Percentiles rank a stretch among this genome's conserved stretches.
phyloP scores from a whole-genome alignment of 305 asterid genomes.

The Solanum hybrid region DNA sequence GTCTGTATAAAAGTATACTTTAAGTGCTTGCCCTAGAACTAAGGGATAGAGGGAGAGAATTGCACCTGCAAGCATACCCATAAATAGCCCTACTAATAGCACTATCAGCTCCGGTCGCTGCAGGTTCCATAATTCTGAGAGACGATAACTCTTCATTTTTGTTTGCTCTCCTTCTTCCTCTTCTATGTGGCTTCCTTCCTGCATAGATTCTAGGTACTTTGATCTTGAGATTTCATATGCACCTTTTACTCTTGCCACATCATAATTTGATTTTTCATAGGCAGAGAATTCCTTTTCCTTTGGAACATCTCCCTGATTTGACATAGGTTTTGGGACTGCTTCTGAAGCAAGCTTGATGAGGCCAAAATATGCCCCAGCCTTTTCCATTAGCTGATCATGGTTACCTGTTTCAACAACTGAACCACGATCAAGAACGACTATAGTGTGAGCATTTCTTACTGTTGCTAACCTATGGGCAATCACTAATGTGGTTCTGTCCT shows the following conservation, averaged over 20 bases:
- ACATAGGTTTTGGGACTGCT: slow-evolving; percentile 32
- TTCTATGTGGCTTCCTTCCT: slow-evolving; percentile 12
- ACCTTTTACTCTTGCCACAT: slow-evolving; percentile 14
- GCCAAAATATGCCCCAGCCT: slow-evolving; percentile 44
- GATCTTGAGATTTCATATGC: slow-evolving; percentile 28
- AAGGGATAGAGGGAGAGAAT: slow-evolving; percentile 69
- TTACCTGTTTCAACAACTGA: slow-evolving; percentile 55
- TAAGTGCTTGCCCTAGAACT: slow-evolving; percentile 61
- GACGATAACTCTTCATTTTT: slow-evolving; percentile 28
- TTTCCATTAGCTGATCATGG: slow-evolving; percentile 55
- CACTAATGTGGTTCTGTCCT: slow-evolving; percentile 55
- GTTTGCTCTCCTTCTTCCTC: slow-evolving; percentile 20
- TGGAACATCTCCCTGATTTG: slow-evolving; percentile 15
- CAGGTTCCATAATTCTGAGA: slow-evolving; percentile 50
- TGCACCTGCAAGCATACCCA: slow-evolving; percentile 67
- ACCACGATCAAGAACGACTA: slow-evolving; percentile 58
- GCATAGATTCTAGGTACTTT: slow-evolving; percentile 24
- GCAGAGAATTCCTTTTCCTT: slow-evolving; percentile 18
- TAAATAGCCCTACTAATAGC: slow-evolving; percentile 39
- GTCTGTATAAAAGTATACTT: slow-evolving; percentile 42
- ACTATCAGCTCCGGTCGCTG: slow-evolving; percentile 49
- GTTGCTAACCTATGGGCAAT: slow-evolving; percentile 83
- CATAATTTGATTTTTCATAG: slow-evolving; percentile 14
- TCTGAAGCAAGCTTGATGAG: slow-evolving; percentile 66
- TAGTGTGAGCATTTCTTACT: slow-evolving; percentile 53